A percentile compares a stretch with the other conserved stretches of the same genome.
Conservation (phyloP, 768 basidiomycete species). For the Tubosaeta brunneosetosa region DNA sequence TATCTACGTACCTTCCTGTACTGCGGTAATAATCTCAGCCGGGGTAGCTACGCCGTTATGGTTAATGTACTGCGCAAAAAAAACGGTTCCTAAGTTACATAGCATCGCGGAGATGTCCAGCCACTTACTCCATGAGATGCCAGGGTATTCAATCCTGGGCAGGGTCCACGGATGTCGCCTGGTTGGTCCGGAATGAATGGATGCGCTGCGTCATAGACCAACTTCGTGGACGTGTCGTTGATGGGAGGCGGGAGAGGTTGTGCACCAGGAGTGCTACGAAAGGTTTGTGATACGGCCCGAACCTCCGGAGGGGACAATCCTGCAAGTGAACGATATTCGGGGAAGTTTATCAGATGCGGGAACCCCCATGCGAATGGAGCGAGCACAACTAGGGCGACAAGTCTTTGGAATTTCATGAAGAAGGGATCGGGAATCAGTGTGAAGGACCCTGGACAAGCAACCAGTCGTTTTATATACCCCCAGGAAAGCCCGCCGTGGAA, state of each 20-base stretch:
- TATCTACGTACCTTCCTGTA: conserved; percentile 16
- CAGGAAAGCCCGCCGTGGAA: background rate
- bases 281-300: conserved; percentile 8
- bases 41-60: conserved; percentile 19
- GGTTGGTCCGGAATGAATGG: conserved; percentile 11
- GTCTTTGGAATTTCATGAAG: conserved; percentile 2
- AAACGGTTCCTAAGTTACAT: background rate
- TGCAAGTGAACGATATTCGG: conserved; percentile 18
- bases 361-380: conserved; percentile 9
- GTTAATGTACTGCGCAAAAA: conserved; percentile 13
- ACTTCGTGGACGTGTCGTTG: conserved; percentile 22
- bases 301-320: conserved; percentile 18
- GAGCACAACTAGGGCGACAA: conserved; percentile 2
- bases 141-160: conserved; percentile 23
- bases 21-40: conserved; percentile 21
- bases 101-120: background rate
- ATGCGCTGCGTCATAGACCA: conserved; percentile 18
- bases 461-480: background rate
- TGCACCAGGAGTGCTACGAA: conserved; percentile 19
- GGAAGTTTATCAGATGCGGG: conserved; percentile 13
- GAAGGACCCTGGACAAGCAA: background rate
- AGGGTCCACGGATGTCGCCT: conserved; percentile 25
- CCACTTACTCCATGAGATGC: conserved; percentile 26
- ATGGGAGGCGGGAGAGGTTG: conserved; percentile 20
- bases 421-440: background rate